Evolutionary conservation across 2,329 filamentous ascomycete species (phyloP).

Genomic region (Cryphonectria radicalis): DNA sequence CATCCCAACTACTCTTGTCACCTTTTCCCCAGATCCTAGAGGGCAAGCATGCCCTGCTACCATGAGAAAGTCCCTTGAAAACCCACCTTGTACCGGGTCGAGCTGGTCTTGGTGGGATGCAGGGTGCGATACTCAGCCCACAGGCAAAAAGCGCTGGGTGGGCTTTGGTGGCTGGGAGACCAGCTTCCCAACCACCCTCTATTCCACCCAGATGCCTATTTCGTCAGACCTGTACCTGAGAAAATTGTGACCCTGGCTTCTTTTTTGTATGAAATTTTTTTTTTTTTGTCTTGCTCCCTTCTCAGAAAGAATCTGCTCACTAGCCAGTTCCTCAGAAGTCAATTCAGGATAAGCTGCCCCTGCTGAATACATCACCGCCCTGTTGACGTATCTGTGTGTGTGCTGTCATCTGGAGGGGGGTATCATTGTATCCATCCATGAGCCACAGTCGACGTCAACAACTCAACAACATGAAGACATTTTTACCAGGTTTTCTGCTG

Average conservation of each 20-base stretch:
- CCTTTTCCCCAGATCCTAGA: background rate
- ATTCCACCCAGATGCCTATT: slow-evolving; percentile 16
- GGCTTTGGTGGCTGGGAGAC: slow-evolving; percentile 14
- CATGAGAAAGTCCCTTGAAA: background rate
- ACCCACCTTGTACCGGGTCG: background rate
- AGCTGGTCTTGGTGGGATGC: background rate
- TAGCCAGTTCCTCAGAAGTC: background rate
- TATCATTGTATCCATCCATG: background rate
- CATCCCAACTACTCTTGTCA: background rate
- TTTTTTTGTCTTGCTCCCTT: background rate
- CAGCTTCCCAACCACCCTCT: slow-evolving; percentile 11
- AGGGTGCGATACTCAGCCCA: slow-evolving; percentile 9
- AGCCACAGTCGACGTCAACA: slow-evolving; percentile 2
- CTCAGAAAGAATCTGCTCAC: background rate
- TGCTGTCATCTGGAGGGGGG: background rate
- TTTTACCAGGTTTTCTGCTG: background rate
- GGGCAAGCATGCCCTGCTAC: background rate
- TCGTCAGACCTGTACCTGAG: slow-evolving; percentile 7
- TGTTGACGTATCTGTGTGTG: slow-evolving; percentile 11
- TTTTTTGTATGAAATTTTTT: background rate
- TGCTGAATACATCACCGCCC: slow-evolving; percentile 1
- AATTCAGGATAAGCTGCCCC: background rate
- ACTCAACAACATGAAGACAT: background rate
- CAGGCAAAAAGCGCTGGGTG: background rate
- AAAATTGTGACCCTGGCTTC: background rate